Conservation (phyloP, 768 basidiomycete genomes). For the Mycena filopes region DNA sequence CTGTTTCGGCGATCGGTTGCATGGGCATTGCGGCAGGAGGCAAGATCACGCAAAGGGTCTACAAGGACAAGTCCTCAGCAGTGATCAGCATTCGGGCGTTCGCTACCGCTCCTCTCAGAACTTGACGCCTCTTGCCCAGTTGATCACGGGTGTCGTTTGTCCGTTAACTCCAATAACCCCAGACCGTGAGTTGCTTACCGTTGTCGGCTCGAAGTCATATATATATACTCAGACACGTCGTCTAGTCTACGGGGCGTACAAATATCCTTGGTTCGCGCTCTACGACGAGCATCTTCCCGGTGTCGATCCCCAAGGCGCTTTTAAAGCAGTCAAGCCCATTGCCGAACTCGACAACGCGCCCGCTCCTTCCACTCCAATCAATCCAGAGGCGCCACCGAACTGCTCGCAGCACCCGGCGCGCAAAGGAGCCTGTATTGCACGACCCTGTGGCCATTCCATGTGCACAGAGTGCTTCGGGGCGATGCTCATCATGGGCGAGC, state of each 20-base stretch:
- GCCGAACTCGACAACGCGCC: neutral
- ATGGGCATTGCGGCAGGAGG: conserved; percentile 12
- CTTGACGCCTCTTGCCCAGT: neutral
- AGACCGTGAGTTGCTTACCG: neutral
- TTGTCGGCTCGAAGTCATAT: neutral
- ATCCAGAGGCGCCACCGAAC: neutral
- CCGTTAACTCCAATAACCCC: conserved; percentile 4
- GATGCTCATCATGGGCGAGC: neutral
- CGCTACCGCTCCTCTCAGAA: neutral
- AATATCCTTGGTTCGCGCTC: conserved; percentile 2
- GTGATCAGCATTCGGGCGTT: too few relatives aligned
- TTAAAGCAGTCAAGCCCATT: neutral
- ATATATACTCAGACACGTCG: neutral
- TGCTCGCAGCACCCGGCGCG: neutral
- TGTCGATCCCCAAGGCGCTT: neutral
- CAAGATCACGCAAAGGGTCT: conserved; percentile 8
- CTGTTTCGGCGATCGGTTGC: neutral
- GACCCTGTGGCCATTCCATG: neutral
- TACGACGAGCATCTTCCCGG: conserved; percentile 4
- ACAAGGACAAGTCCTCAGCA: neutral
- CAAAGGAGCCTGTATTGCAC: neutral
- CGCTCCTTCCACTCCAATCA: neutral
- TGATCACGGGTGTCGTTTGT: conserved; percentile 12
- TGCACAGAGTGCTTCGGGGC: conserved; percentile 1
- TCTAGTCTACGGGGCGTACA: conserved; percentile 2